phyloP scores from a whole-genome alignment of 768 basidiomycete species.

The Mycena venus region DNA sequence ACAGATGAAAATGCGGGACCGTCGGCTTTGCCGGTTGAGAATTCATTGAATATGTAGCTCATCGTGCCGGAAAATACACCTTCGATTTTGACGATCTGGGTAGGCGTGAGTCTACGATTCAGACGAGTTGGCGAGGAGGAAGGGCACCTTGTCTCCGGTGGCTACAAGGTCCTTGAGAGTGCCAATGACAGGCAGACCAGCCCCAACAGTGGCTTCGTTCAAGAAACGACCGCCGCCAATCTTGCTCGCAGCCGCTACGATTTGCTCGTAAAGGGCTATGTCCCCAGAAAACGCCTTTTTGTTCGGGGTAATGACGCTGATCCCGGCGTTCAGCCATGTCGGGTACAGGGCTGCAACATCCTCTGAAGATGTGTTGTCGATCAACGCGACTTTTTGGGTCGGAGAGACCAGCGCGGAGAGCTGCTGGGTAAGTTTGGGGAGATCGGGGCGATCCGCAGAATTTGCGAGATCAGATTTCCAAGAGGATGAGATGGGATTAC shows the following conservation, averaged over 20 bases:
- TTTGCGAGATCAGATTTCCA: constrained; percentile 64
- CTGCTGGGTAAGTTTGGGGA: constrained; percentile 54
- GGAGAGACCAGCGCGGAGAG: constrained; percentile 60
- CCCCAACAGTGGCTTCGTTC: constrained; percentile 95
- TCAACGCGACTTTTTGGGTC: constrained; percentile 72
- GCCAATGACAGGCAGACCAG: constrained; percentile 92
- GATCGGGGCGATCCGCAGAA: constrained; percentile 59
- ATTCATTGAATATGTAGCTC: constrained; percentile 99
- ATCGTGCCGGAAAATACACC: constrained; percentile 98
- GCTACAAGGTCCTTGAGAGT: constrained; percentile 93
- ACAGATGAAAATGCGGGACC: constrained; percentile 90
- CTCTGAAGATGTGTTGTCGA: constrained; percentile 95
- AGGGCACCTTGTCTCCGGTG: constrained; percentile 91
- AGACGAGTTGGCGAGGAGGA: not conserved
- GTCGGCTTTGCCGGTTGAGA: constrained; percentile 77
- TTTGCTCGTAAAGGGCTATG: constrained; percentile 74
- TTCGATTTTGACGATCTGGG: constrained; percentile 89
- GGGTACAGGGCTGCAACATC: constrained; percentile 88
- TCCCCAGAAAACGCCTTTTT: constrained; percentile 94
- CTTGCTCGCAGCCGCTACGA: constrained; percentile 71
- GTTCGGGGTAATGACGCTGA: constrained; percentile 95
- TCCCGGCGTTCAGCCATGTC: constrained; percentile 78
- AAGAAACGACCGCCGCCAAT: constrained; percentile 78
- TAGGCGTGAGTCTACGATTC: not conserved
- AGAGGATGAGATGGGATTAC: constrained; percentile 57